Conservation (phyloP, 2,329 filamentous ascomycete species). For the Apiospora arundinis region DNA sequence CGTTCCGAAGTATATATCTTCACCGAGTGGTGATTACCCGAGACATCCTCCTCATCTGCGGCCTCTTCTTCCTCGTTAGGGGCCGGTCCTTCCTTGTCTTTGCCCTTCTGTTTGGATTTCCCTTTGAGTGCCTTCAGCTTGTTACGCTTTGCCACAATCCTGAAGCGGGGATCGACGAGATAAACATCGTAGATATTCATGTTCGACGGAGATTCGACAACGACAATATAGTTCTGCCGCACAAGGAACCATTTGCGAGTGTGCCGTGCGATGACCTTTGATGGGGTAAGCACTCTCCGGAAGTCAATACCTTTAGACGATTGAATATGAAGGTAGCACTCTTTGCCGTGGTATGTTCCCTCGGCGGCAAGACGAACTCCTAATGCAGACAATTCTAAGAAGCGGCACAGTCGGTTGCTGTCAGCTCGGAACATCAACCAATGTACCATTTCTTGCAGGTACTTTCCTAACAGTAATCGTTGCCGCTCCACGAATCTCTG, state of each 20-base stretch:
- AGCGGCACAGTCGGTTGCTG: constrained; percentile 94
- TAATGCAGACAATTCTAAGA: constrained; percentile 91
- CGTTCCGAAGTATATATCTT: constrained; percentile 91
- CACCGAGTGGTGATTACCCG: constrained; percentile 77
- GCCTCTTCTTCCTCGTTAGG: constrained; percentile 31
- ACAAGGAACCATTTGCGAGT: constrained; percentile 97
- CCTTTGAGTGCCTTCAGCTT: constrained; percentile 60
- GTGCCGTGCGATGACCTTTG: constrained; percentile 81
- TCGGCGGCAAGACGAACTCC: constrained; percentile 94
- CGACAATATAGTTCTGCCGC: constrained; percentile 96
- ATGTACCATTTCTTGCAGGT: constrained; percentile 90
- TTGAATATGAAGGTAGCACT: constrained; percentile 91
- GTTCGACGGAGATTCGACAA: constrained; percentile 97
- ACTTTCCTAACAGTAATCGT: constrained; percentile 84
- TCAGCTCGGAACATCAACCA: constrained; percentile 97
- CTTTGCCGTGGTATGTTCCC: constrained; percentile 96
- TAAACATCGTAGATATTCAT: constrained; percentile 99
- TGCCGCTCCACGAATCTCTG: constrained; percentile 80
- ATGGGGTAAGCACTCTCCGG: constrained; percentile 78
- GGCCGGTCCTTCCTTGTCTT: constrained; percentile 48
- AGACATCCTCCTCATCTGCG: constrained; percentile 43
- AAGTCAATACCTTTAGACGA: constrained; percentile 90
- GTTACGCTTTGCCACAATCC: constrained; percentile 75
- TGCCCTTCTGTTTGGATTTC: constrained; percentile 31
- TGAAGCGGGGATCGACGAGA: constrained; percentile 89